These are phyloP conservation scores for Saxophila tyrrhenica DNA, from an alignment of 495 filamentous ascomycete genomes.

Conservation along the genomic window DNA sequence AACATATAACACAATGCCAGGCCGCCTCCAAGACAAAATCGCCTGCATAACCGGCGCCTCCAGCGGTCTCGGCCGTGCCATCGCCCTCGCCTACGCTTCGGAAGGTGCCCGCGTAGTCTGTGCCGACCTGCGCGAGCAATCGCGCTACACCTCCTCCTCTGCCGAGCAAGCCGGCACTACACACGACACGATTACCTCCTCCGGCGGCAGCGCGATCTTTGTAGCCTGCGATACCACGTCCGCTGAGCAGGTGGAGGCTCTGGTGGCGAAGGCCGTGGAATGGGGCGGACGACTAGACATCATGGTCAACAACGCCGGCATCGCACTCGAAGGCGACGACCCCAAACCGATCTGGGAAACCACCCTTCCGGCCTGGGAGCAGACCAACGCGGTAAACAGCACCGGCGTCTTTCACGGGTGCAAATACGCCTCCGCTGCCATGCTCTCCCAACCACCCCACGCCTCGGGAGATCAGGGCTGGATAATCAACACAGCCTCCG, in stretches of 20 bases:
- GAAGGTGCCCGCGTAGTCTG: slow-evolving; percentile 25
- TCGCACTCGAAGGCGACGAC: slow-evolving; percentile 17
- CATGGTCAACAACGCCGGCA: slow-evolving; percentile 46
- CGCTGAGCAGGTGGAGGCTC: slow-evolving; percentile 29
- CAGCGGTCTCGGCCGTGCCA: slow-evolving; percentile 27
- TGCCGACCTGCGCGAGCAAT: slow-evolving; percentile 19
- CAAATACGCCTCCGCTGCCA: slow-evolving; percentile 39
- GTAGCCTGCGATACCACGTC: slow-evolving; percentile 29
- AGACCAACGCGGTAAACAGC: slow-evolving; percentile 9
- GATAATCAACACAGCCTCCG: slow-evolving; percentile 43
- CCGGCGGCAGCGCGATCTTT: slow-evolving; percentile 29
- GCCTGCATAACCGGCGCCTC: slow-evolving; percentile 28
- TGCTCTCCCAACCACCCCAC: slow-evolving; percentile 38
- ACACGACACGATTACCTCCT: slow-evolving; percentile 20
- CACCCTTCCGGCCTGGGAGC: slow-evolving; percentile 20
- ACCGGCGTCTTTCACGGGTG: slow-evolving; percentile 34
- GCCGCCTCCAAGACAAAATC: slow-evolving; percentile 22
- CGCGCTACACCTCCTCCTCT: background rate
- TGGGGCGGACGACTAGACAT: slow-evolving; percentile 40
- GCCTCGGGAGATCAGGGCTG: slow-evolving; percentile 41
- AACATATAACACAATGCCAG: slow-evolving; percentile 7
- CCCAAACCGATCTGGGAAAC: slow-evolving; percentile 31
- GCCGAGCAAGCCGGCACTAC: slow-evolving; percentile 10
- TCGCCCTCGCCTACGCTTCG: slow-evolving; percentile 19
- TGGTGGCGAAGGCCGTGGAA: slow-evolving; percentile 31